A percentile compares a stretch with the other conserved stretches of the same genome.
These are phyloP conservation scores for Aspergillus felis DNA, from an alignment of 2,329 filamentous ascomycete species.

Conservation along the genomic window DNA sequence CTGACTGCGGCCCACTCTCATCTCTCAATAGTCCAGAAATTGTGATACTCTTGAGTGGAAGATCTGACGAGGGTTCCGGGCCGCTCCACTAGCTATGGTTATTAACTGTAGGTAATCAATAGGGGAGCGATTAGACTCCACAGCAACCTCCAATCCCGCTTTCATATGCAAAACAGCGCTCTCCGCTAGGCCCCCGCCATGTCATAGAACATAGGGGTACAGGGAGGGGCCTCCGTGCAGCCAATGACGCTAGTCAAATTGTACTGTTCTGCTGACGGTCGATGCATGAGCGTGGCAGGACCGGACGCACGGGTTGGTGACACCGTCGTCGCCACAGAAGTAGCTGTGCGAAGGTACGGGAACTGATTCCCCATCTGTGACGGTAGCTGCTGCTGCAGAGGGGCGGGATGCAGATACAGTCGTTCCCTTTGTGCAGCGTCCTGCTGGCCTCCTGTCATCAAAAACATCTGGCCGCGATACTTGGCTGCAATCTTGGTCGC, in stretches of 20 bases:
- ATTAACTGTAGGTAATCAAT: neutral
- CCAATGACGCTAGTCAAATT: constrained; percentile 25
- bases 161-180: constrained; percentile 17
- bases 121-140: constrained; percentile 10
- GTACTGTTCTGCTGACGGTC: constrained; percentile 15
- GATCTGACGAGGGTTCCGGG: constrained; percentile 15
- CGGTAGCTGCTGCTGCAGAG: constrained; percentile 4
- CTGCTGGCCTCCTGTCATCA: constrained; percentile 5
- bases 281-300: constrained; percentile 12
- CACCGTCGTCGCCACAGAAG: constrained; percentile 5
- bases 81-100: constrained; percentile 13
- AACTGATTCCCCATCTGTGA: constrained; percentile 12
- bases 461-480: constrained; percentile 19
- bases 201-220: constrained; percentile 26
- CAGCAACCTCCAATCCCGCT: constrained; percentile 17
- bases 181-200: constrained; percentile 16
- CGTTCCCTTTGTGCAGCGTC: constrained; percentile 22
- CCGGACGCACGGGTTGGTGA: constrained; percentile 11
- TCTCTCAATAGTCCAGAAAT: neutral
- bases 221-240: constrained; percentile 23
- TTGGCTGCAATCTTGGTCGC: constrained; percentile 35
- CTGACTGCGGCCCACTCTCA: neutral
- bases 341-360: constrained; percentile 9
- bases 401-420: constrained; percentile 12
- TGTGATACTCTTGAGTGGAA: constrained; percentile 15